Base-by-base conservation (phyloP, 768 basidiomycete genomes). In the Tephrocybe sp. region DNA sequence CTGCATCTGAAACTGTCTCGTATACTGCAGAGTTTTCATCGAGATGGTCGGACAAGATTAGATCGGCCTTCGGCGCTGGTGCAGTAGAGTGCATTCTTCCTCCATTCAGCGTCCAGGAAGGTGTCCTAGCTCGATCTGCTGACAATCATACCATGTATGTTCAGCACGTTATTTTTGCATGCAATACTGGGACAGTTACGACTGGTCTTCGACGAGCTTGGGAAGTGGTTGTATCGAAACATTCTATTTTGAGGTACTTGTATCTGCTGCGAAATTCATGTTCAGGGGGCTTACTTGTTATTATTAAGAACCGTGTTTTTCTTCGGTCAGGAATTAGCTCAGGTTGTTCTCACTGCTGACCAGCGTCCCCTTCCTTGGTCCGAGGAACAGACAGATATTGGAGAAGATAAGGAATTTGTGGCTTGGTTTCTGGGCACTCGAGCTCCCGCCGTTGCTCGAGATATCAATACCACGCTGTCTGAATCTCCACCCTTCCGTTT, bases 21-120 rank as follows among this genome's bases (percentile, higher is more conserved):
- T 42, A 38, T 33, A 21, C 50, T 1, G 52, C 57, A 3, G 42
- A 56, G 15, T 60, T 60, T 25, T 52, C 57, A 16, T 42, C 33
- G 11, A 45, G 39, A 27, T 60, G 59, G 59, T 49, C 34, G 11
- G 38, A 46, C 38, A 48, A 33, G 19, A 27, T 68, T 0, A 33
- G 52, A 11, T 57, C 52, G 2, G 36, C 29, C 10, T 66, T 62
- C 42, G 36, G 34, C 12, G 13, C 19, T 18, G 24, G 18, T n/a
- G 34, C 49, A 21, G 50, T 69, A n/a, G 63, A 67, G 38, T 42
- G 43, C 11, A 48, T 69, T 23, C 49, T 75, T 19, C 76, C 77
- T 16, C 63, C 76, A 23, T 74, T 76, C 45, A 63, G 75, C 16
- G 63, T 77, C 12, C 76, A 78, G 50, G 75, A 75, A 59, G 76